Base-by-base conservation (phyloP, 306 rosid species). In the Canavalia ensiformis region DNA sequence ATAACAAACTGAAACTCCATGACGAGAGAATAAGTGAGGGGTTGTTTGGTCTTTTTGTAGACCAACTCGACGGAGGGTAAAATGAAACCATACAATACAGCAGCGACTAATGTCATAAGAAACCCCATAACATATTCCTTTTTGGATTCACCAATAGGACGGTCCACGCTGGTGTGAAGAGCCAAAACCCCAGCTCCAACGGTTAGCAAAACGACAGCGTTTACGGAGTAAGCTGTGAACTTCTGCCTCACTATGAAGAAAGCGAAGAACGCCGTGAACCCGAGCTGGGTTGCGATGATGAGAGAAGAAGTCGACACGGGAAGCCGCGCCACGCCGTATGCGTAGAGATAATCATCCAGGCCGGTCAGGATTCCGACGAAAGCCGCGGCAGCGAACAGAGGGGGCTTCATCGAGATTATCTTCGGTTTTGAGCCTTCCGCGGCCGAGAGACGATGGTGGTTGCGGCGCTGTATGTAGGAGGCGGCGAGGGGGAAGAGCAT, bases 1-100 rank as follows among this genome's bases (percentile, higher is more conserved):
- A 93, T 76, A 3, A 93, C 90, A 10, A 88, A 13, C 87, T 96
- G 99, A 85, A 89, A 67, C 88, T 95, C 98, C 91, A 95, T 34
- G 2, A 95, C 92, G 29, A 95, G 76, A 2, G 92, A 70, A 41
- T 89, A 95, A 2, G 94, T 91, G 0, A 95, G n/a, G 4, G 31
- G 7, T 56, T 89, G 99, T 64, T 72, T 91, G 9, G 85, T 75
- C 68, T 87, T 93, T 62, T 80, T 85, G 78, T 95, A 95, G 12
- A 77, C 60, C 72, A 88, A 66, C 56, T 95, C 99, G 2, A 90
- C 50, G 65, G 77, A 12, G n/a, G 99, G 98, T 87, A 93, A 66
- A 1, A 95, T 2, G n/a, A 95, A 88, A 2, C 97, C 98, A 39
- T 93, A 93, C 37, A 95, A 54, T 4, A 72, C 87, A 0, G 99